Percentiles rank a stretch among this genome's conserved stretches.
phyloP scores from a whole-genome alignment of 805 yeast genomes.

The Hanseniaspora lindneri region DNA sequence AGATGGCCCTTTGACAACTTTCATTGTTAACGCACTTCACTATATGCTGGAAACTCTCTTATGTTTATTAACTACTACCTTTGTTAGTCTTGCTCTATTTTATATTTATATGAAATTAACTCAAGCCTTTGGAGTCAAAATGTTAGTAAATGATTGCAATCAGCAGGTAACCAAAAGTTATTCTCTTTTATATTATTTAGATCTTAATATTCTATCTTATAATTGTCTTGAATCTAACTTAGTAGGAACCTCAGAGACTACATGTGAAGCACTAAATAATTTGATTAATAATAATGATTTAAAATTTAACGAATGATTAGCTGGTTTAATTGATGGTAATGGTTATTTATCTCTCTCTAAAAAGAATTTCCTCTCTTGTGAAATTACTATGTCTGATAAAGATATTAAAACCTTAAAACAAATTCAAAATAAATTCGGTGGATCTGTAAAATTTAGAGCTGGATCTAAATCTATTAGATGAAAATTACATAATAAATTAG shows the following conservation, averaged over 20 bases:
- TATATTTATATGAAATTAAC: too few relatives aligned
- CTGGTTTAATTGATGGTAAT: not conserved
- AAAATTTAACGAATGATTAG: not conserved
- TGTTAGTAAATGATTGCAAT: not conserved
- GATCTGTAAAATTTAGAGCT: slow-evolving; percentile 8
- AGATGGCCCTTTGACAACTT: slow-evolving; percentile 7
- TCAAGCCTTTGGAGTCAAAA: not conserved
- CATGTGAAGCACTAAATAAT: not conserved
- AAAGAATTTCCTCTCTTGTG: not conserved
- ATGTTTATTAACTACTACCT: not conserved
- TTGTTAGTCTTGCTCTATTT: not conserved
- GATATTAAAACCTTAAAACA: slow-evolving; percentile 8
- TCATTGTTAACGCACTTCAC: not conserved
- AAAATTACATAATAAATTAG: slow-evolving; percentile 11
- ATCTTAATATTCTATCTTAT: too few relatives aligned
- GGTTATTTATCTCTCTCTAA: not conserved
- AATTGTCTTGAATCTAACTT: not conserved
- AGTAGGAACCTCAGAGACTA: slow-evolving; percentile 10
- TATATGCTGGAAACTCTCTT: slow-evolving; percentile 9
- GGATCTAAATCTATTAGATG: slow-evolving; percentile 12
- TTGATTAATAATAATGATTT: not conserved
- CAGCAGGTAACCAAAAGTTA: slow-evolving; percentile 2
- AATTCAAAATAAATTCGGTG: slow-evolving; percentile 14
- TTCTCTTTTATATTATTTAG: too few relatives aligned
- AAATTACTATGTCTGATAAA: not conserved